phyloP scores from a whole-genome alignment of 257 asterid species.

The Solanum gandarillasii region DNA sequence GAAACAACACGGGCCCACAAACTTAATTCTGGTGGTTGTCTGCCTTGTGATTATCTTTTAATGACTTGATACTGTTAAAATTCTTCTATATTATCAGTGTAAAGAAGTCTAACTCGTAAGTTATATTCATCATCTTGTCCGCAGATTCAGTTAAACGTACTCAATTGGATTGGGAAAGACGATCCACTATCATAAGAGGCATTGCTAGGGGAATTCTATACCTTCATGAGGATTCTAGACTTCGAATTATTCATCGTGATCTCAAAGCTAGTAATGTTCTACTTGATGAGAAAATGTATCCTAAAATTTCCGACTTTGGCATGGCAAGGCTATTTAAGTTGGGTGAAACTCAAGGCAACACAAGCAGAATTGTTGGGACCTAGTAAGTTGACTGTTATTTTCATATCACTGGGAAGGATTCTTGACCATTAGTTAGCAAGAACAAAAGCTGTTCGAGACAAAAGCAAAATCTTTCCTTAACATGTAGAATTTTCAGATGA shows the following conservation, averaged over 20 bases:
- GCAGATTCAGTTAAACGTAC: background rate
- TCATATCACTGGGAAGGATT: background rate
- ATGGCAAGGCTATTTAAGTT: conserved; percentile 8
- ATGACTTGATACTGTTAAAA: background rate
- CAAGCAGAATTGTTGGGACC: background rate
- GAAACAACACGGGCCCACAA: too few relatives aligned
- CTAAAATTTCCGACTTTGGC: conserved; percentile 27
- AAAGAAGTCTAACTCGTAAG: background rate
- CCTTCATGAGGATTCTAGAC: conserved; percentile 9
- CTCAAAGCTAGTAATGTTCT: conserved; percentile 27
- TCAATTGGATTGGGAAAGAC: background rate
- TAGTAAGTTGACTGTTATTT: background rate
- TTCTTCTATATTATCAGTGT: background rate
- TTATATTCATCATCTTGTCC: background rate
- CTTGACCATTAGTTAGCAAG: background rate
- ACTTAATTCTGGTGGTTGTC: too few relatives aligned
- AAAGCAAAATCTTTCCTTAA: background rate
- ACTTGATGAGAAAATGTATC: conserved; percentile 19
- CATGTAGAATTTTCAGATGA: background rate
- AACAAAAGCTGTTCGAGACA: background rate
- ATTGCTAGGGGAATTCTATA: conserved; percentile 5
- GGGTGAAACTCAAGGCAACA: background rate
- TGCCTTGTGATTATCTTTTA: too few relatives aligned
- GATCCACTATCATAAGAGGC: conserved; percentile 7
- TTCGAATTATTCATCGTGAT: conserved; percentile 21